Evolutionary conservation across 179 eudicot genomes (phyloP), one percentile per base, ranked within the genome.

Genomic region (Beta lomatogona): DNA sequence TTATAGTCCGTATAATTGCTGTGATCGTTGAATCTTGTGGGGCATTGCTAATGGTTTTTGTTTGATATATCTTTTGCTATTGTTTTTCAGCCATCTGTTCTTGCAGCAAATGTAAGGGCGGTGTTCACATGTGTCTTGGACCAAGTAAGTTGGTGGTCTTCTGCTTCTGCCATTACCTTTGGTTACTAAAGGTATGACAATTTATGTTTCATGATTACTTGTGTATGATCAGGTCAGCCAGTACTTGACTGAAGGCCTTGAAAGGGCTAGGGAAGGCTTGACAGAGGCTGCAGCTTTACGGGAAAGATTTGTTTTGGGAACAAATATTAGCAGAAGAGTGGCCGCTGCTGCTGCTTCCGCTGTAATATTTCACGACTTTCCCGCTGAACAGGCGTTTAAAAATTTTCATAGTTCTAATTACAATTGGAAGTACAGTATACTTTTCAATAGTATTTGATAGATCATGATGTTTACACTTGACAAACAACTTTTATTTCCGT

Each of bases 291-390:
- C 98, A 55, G 86, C 94, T 78, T 81, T 93, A 82, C 90, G 98
- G 88, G 98, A 95, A 83, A 87, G 94, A 85, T 93, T 93, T 90
- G 93, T 96, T 84, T 76, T 94, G 80, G 99, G 99, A 74, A 82
- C 97, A 82, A 91, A 86, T 82, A 80, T 96, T 63, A 94, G 94
- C 80, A 89, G 96, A 84, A 89, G 99, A 88, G 99, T 96, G 67
- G 99, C 99, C 77, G 95, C 97, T 69, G 98, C 99, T 50, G 99
- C 98, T 88, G 98, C 98, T 85, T 94, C 99, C 78, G 99, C 98
- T 86, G 99, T 96, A 96, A 86, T 85, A 61, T 83, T 82, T 83
- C 54, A 44, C 46, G 50, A 58, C 55, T 59, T 78, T 66, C 58
- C 73, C 36, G 22, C 69, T 76, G 45, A 28, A 52, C 58, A 64